These are phyloP conservation scores for Alternaria triticimaculans DNA, from an alignment of 2,329 filamentous ascomycete genomes.

Conservation along the genomic window DNA sequence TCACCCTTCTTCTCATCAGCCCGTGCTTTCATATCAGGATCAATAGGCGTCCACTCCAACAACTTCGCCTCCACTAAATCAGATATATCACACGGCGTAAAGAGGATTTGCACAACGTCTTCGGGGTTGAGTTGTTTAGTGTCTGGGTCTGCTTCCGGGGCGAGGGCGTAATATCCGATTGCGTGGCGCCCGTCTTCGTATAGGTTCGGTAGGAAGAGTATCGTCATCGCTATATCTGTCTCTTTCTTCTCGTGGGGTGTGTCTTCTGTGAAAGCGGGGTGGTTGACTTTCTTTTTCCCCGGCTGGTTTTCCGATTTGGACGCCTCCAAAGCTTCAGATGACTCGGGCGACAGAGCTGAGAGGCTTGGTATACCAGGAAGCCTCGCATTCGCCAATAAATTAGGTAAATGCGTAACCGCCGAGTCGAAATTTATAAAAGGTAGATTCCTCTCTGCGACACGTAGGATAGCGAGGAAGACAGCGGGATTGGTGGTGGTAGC, in stretches of 20 bases:
- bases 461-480: slow-evolving; percentile 27
- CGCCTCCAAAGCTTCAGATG: too few relatives aligned
- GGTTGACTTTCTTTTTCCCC: not conserved
- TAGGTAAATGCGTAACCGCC: slow-evolving; percentile 28
- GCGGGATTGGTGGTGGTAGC: slow-evolving; percentile 22
- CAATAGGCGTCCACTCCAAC: slow-evolving; percentile 1
- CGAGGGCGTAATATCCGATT: slow-evolving; percentile 15
- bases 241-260: not conserved
- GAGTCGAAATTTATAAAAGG: slow-evolving; percentile 25
- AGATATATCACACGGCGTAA: slow-evolving; percentile 15
- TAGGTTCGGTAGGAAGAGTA: slow-evolving; percentile 27
- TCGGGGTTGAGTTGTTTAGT: not conserved
- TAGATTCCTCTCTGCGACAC: slow-evolving; percentile 28
- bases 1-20: not conserved
- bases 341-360: not conserved
- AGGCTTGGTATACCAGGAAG: slow-evolving; percentile 2
- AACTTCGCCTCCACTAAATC: slow-evolving; percentile 11
- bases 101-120: not conserved
- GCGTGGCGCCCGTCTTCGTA: slow-evolving; percentile 23
- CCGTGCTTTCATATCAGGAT: not conserved
- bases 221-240: not conserved
- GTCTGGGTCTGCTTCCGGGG: not conserved
- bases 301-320: not conserved
- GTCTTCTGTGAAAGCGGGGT: slow-evolving; percentile 1
- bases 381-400: slow-evolving; percentile 4